Evolutionary conservation across 1,284 basidiomycete species (phyloP), one percentile per base, ranked within the genome.

Genomic region (Sporisorium reilianum): DNA sequence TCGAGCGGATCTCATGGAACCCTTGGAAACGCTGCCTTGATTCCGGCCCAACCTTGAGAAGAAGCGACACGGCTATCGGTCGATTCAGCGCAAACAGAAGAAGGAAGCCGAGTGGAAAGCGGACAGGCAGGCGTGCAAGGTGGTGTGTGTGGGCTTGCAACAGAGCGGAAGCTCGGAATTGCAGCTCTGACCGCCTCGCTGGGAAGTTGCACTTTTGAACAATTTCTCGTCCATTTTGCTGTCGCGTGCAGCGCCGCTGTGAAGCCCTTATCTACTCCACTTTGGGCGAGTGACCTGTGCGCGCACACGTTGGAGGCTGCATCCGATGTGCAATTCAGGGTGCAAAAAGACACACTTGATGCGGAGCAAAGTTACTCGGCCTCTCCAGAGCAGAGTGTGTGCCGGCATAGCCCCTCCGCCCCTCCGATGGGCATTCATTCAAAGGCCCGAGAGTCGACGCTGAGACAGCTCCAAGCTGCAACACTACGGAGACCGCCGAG

Each of bases 291-390:
- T 48, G 46, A 30, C 46, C 46, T 48, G 46, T 53, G 51, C 51
- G 38, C 38, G 38, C 40, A 41, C 38, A n/a, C n/a, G 38, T 41
- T 41, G 38, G 38, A n/a, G n/a, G 3, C n/a, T 20, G 40, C 51
- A 52, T 28, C 18, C 40, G 40, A 53, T n/a, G n/a, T n/a, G n/a
- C n/a, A n/a, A 53, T 42, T 30, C 51, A 53, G 51, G 38, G 38
- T 53, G 51, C 51, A 42, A 40, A 18, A 30, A 48, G 16, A 48
- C 14, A 28, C 26, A 34, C 36, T 48, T 32, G 26, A 22, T 28
- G 46, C 46, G 28, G 46, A 48, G 28, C 30, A 46, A 28, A n/a
- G n/a, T n/a, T n/a, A n/a, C n/a, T n/a, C n/a, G n/a, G n/a, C n/a
- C n/a, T n/a, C n/a, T n/a, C 16, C 25, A 16, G 22, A 25, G 6